These are phyloP conservation scores for Centrapalus pauciflorus DNA, from an alignment of 129 eudicot genomes.

Conservation along the genomic window DNA sequence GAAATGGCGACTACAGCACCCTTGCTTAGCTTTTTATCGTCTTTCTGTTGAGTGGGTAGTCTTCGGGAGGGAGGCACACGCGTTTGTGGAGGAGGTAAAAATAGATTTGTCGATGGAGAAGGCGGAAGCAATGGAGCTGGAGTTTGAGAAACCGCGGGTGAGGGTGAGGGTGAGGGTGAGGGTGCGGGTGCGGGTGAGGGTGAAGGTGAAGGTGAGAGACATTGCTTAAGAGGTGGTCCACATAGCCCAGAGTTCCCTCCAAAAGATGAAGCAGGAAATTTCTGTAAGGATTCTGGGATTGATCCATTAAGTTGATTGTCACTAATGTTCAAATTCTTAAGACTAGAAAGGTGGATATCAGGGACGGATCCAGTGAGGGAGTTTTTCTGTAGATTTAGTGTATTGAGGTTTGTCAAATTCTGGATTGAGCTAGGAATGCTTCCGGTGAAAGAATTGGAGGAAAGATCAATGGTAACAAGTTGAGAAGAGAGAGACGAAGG, in stretches of 20 bases:
- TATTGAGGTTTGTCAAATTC: conserved; percentile 47
- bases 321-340: conserved; percentile 51
- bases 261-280: conserved; percentile 69
- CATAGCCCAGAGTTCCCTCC: conserved; percentile 60
- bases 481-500: conserved; percentile 61
- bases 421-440: conserved; percentile 52
- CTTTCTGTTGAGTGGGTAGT: conserved; percentile 27
- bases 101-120: conserved; percentile 9
- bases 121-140: conserved; percentile 22
- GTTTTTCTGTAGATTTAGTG: conserved; percentile 54
- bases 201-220: conserved; percentile 36
- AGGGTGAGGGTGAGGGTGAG: conserved; percentile 22
- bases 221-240: conserved; percentile 61
- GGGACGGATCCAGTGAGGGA: conserved; percentile 65
- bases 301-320: conserved; percentile 71
- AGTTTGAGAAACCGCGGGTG: conserved; percentile 23
- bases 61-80: conserved; percentile 31
- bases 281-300: conserved; percentile 51
- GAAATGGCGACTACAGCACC: conserved; percentile 56
- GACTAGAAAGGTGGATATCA: conserved; percentile 40
- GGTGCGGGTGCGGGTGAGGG: conserved; percentile 37
- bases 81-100: conserved; percentile 38
- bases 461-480: conserved; percentile 56
- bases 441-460: conserved; percentile 78
- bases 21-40: conserved; percentile 39